Conservation (phyloP, 2,329 filamentous ascomycete genomes). For the Clonostachys solani region DNA sequence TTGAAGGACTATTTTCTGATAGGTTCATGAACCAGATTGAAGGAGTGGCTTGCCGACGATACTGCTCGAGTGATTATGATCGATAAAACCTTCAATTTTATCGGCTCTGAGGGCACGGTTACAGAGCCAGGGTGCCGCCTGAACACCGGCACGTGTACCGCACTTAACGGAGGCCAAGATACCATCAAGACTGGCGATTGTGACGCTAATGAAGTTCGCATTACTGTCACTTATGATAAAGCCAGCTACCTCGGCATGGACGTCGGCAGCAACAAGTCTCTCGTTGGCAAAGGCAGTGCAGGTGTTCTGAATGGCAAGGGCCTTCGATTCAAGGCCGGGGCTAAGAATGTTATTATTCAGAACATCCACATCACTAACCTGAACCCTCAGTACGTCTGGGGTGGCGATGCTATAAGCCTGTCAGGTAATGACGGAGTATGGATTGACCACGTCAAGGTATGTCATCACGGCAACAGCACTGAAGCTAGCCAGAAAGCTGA, state of each 20-base stretch:
- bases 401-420: constrained; percentile 53
- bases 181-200: constrained; percentile 20
- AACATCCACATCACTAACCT: constrained; percentile 51
- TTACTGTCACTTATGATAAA: constrained; percentile 6
- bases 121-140: constrained; percentile 43
- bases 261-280: constrained; percentile 52
- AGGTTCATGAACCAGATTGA: neutral
- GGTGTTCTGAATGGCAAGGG: constrained; percentile 57
- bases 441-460: constrained; percentile 46
- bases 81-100: constrained; percentile 52
- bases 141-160: constrained; percentile 7
- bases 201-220: constrained; percentile 1
- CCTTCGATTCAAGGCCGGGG: constrained; percentile 40
- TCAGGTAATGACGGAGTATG: constrained; percentile 39
- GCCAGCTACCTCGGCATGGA: constrained; percentile 36
- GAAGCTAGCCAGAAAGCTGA: neutral
- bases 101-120: constrained; percentile 45
- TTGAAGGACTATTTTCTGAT: neutral
- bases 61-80: constrained; percentile 53
- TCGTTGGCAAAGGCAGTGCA: constrained; percentile 42
- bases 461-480: neutral
- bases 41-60: constrained; percentile 40
- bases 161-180: constrained; percentile 41
- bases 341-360: constrained; percentile 56
- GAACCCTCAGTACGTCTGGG: constrained; percentile 58